phyloP scores from a whole-genome alignment of 2,329 filamentous ascomycete genomes.

The Thelonectria discophora region DNA sequence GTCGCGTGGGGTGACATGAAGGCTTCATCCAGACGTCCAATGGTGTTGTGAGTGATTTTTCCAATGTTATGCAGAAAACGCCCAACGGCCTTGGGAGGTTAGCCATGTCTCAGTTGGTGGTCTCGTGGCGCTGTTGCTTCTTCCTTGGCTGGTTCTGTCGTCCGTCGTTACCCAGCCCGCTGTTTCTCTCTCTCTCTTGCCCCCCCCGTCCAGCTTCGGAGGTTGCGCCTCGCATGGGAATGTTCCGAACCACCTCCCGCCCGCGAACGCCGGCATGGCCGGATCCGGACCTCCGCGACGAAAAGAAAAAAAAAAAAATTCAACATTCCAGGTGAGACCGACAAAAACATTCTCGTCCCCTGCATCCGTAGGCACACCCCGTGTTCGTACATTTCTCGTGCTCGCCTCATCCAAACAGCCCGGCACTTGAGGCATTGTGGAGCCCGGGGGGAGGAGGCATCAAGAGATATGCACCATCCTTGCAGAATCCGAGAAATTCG shows the following conservation, averaged over 20 bases:
- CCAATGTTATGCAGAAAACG: constrained; percentile 3
- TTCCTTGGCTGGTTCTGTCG: constrained; percentile 18
- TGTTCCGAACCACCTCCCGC: constrained; percentile 25
- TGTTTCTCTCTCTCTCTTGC: no score
- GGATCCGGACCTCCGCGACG: constrained; percentile 29
- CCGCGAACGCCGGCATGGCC: constrained; percentile 32
- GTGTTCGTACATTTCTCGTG: neutral
- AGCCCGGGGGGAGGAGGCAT: no score
- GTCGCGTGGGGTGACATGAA: constrained; percentile 10
- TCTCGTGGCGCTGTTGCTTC: constrained; percentile 19
- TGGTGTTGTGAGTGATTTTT: constrained; percentile 8
- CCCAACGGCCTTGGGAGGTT: neutral
- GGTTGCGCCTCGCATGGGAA: constrained; percentile 18
- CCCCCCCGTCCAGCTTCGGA: constrained; percentile 1
- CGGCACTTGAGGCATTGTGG: no score
- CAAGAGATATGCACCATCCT: no score
- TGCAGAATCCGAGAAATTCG: no score
- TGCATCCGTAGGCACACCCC: neutral
- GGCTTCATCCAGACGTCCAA: neutral
- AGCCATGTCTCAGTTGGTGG: constrained; percentile 4
- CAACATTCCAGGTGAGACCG: constrained; percentile 4
- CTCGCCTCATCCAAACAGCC: no score
- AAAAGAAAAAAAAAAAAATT: constrained; percentile 9
- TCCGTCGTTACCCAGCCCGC: neutral
- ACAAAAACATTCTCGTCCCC: neutral